Evolutionary conservation across 1,284 basidiomycete genomes (phyloP).

Genomic region (Heterobasidion occidentale): DNA sequence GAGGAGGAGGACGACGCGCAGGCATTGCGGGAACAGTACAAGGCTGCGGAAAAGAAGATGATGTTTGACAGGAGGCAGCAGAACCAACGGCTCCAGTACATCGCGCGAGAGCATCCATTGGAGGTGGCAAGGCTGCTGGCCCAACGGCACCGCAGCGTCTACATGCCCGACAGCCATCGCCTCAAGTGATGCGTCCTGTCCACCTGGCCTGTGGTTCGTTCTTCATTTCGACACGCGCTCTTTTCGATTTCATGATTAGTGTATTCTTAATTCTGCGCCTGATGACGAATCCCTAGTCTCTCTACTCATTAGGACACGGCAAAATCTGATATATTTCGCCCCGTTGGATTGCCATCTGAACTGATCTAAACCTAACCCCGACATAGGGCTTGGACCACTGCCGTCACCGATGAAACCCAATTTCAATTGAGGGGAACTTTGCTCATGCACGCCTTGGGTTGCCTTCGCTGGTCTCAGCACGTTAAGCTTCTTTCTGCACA

Average conservation of each 20-base stretch:
- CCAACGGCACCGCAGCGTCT: background rate
- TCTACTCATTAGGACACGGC: background rate
- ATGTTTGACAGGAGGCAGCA: background rate
- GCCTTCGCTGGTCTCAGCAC: no score
- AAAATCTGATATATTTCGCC: background rate
- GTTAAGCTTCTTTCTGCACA: no score
- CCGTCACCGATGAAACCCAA: no score
- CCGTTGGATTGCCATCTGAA: background rate
- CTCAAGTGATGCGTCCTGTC: background rate
- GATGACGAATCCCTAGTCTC: background rate
- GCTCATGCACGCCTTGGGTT: no score
- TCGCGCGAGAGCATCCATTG: background rate
- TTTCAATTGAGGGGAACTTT: no score
- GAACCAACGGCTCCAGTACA: background rate
- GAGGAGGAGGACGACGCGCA: background rate
- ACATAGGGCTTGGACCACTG: background rate
- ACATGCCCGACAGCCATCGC: background rate
- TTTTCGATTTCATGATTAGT: background rate
- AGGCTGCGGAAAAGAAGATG: background rate
- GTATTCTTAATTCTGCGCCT: background rate
- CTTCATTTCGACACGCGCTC: background rate
- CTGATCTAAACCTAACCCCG: background rate
- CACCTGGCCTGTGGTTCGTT: background rate
- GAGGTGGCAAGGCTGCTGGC: background rate
- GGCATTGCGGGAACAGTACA: background rate